Evolutionary conservation across 352 stramenopile species (phyloP).

Genomic region (Plasmopara halstedii): DNA sequence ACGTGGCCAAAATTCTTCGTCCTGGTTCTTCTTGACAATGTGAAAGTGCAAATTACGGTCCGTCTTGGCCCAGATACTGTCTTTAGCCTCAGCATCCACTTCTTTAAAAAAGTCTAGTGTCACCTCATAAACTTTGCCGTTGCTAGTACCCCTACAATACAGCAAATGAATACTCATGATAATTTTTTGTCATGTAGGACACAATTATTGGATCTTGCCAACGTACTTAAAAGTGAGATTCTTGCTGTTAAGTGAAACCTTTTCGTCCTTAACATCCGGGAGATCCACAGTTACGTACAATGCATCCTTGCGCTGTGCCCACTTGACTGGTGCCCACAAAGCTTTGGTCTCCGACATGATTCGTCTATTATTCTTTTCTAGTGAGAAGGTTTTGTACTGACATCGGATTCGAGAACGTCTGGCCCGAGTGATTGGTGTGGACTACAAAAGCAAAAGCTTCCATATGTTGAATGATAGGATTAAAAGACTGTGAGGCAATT

Average conservation of each 20-base stretch:
- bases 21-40: constrained; percentile 93
- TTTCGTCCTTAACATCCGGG: constrained; percentile 90
- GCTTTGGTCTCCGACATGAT: constrained; percentile 38
- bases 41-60: constrained; percentile 94
- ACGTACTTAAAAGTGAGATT: constrained; percentile 83
- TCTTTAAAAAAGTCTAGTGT: constrained; percentile 94
- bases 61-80: constrained; percentile 94
- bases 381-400: constrained; percentile 11
- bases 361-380: constrained; percentile 3
- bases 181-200: background rate
- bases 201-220: too few relatives aligned
- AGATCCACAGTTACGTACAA: constrained; percentile 96
- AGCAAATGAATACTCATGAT: background rate
- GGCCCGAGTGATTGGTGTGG: constrained; percentile 6
- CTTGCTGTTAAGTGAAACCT: constrained; percentile 85
- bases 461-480: too few relatives aligned
- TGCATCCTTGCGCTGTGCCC: constrained; percentile 94
- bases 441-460: constrained; percentile 4
- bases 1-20: constrained; percentile 93
- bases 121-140: constrained; percentile 91
- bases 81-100: constrained; percentile 81
- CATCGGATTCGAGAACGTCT: constrained; percentile 28
- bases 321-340: constrained; percentile 90
- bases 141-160: constrained; percentile 75
- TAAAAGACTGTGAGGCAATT: background rate